Evolutionary conservation across 2,329 filamentous ascomycete species (phyloP).

Genomic region (Fusarium citri): DNA sequence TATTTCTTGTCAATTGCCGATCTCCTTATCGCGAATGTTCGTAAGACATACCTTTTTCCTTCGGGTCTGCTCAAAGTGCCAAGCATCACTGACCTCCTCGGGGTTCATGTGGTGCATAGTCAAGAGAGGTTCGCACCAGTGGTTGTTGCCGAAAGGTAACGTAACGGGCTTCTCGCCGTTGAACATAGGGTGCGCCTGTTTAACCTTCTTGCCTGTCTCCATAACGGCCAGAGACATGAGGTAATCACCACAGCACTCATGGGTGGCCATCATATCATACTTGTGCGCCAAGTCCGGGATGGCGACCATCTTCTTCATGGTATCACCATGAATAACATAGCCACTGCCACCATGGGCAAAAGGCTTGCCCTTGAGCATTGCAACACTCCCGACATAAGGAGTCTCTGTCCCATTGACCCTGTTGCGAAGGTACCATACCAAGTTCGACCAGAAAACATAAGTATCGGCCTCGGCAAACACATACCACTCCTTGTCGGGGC

Average conservation of each 20-base stretch:
- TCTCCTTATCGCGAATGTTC: too few relatives aligned
- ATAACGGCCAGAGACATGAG: slow-evolving; percentile 62
- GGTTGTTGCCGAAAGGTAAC: slow-evolving; percentile 59
- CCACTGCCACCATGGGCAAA: slow-evolving; percentile 70
- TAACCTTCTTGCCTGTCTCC: slow-evolving; percentile 58
- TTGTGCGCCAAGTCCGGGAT: slow-evolving; percentile 58
- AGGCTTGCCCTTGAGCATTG: slow-evolving; percentile 57
- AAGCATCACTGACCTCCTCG: slow-evolving; percentile 63
- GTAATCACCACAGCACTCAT: slow-evolving; percentile 64
- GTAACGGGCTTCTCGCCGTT: slow-evolving; percentile 67
- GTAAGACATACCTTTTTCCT: slow-evolving; percentile 54
- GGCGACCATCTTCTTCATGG: slow-evolving; percentile 61
- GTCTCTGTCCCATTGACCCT: slow-evolving; percentile 57
- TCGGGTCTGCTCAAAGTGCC: slow-evolving; percentile 65
- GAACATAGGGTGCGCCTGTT: slow-evolving; percentile 63
- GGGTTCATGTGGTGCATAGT: slow-evolving; percentile 68
- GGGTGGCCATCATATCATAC: slow-evolving; percentile 59
- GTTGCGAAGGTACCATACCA: slow-evolving; percentile 62
- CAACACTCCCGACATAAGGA: slow-evolving; percentile 64
- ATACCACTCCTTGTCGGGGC: slow-evolving; percentile 67
- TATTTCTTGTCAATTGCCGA: slow-evolving; percentile 42
- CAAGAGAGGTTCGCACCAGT: slow-evolving; percentile 69
- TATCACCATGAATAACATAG: slow-evolving; percentile 65
- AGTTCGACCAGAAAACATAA: slow-evolving; percentile 66
- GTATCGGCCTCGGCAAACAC: slow-evolving; percentile 70